Base-by-base conservation (phyloP, 495 filamentous ascomycete genomes). In the Aspergillus cavernicola region DNA sequence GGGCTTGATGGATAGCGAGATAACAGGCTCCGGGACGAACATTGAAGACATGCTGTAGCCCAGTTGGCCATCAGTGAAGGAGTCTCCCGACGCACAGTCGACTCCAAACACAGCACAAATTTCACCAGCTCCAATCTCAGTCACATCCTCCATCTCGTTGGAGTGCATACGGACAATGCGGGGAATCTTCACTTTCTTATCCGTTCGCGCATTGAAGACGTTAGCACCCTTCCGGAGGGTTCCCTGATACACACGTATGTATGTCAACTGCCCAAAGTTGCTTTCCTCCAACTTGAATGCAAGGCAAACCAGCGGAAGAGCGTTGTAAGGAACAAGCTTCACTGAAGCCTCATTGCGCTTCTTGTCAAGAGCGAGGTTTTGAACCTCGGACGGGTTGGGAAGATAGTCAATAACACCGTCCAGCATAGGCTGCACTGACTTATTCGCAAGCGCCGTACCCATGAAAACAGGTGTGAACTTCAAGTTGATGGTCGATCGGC, bases 141-240 rank as follows among this genome's bases (percentile, higher is more conserved):
- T 74, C 12, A 95, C 88, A 58, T 99, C 95, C 71, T 97, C 95
- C 95, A 99, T 93, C 66, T 99, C 95, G 66, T 97, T 96, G 28
- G 91, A 96, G 77, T 99, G 95, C 95, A 99, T 99, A 39, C 95
- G 88, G 41, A 99, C 95, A 62, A 99, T 99, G 61, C 92, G 87
- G 18, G 95, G 95, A 52, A 97, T 84, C 71, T 95, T 93, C 66
- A 99, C 85, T 74, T 93, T 97, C 80, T 97, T 97, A 66, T 89
- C 85, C 45, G 81, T 90, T 55, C 92, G 86, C 9, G 93, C 89
- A 65, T 99, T 99, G 82, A 85, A 96, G 28, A 99, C 84, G 66
- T 89, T 87, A 62, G 85, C 77, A 36, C 90, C 88, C 78, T 95
- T 97, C 70, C 80, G 87, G 52, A 99, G 73, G 18, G 82, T 81